Percentiles rank a stretch among this genome's conserved stretches.
phyloP scores from a whole-genome alignment of 139 green algal genomes.

The Astrephomene gubernaculifera region DNA sequence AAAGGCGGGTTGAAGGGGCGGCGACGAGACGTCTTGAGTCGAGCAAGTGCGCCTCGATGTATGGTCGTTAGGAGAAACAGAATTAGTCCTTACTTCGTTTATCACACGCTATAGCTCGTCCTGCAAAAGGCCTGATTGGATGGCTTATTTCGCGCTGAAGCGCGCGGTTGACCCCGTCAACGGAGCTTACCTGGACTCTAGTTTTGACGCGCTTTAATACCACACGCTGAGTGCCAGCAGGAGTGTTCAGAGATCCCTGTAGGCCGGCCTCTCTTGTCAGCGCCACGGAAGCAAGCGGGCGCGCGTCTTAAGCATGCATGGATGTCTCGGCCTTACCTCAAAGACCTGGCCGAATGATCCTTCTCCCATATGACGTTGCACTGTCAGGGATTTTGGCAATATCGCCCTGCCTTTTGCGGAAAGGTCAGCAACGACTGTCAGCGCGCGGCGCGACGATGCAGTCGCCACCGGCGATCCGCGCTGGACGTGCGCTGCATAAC shows the following conservation, averaged over 20 bases:
- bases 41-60: no score
- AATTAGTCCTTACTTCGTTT: no score
- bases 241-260: constrained; percentile 16
- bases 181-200: constrained; percentile 64
- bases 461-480: not conserved
- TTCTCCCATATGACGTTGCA: constrained; percentile 37
- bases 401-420: not conserved
- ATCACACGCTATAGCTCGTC: no score
- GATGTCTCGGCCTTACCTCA: not conserved
- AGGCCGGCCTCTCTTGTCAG: no score
- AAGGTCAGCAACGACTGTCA: constrained; percentile 21
- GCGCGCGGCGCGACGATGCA: not conserved
- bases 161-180: no score
- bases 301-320: not conserved
- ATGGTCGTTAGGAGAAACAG: no score
- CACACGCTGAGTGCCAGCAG: constrained; percentile 55
- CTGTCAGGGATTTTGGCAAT: constrained; percentile 2
- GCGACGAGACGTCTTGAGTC: no score
- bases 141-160: no score
- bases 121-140: no score
- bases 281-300: not conserved
- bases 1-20: not conserved
- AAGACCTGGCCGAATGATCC: constrained; percentile 44
- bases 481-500: not conserved
- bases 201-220: constrained; percentile 84